phyloP scores from a whole-genome alignment of 2,329 filamentous ascomycete genomes.

The Ascochyta clinopodiicola region DNA sequence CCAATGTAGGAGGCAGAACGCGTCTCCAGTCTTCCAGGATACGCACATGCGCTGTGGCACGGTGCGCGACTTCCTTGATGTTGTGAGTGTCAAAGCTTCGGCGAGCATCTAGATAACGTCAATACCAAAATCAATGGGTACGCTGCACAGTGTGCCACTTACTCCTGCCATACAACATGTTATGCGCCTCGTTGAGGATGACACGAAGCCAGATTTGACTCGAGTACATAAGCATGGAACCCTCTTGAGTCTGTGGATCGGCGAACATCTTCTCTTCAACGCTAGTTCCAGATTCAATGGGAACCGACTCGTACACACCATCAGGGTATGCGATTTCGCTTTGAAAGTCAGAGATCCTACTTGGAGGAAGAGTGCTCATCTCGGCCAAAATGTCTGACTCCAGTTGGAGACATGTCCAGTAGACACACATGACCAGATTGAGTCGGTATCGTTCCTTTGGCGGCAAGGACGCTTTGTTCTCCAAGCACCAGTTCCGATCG shows the following conservation, averaged over 20 bases:
- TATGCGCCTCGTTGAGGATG: constrained; percentile 63
- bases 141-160: constrained; percentile 19
- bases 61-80: constrained; percentile 38
- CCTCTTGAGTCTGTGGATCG: constrained; percentile 18
- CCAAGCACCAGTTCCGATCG: constrained; percentile 29
- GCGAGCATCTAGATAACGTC: constrained; percentile 42
- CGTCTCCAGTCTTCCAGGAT: constrained; percentile 62
- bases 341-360: constrained; percentile 65
- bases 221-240: constrained; percentile 63
- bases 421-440: constrained; percentile 67
- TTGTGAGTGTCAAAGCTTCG: constrained; percentile 44
- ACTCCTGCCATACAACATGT: constrained; percentile 58
- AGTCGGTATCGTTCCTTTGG: constrained; percentile 40
- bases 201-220: constrained; percentile 68
- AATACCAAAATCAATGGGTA: constrained; percentile 12
- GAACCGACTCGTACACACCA: constrained; percentile 55
- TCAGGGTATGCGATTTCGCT: constrained; percentile 71
- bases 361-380: constrained; percentile 67
- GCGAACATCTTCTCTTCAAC: constrained; percentile 17
- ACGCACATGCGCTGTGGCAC: constrained; percentile 43
- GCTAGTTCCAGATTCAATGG: constrained; percentile 21
- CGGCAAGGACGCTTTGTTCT: constrained; percentile 20
- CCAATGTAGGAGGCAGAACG: constrained; percentile 60
- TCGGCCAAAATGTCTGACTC: constrained; percentile 95
- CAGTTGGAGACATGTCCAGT: constrained; percentile 92